A percentile compares a stretch with the other conserved stretches of the same genome.
Conservation (phyloP, 2,329 filamentous ascomycete genomes). For the Ceratocystiopsis minuta region DNA sequence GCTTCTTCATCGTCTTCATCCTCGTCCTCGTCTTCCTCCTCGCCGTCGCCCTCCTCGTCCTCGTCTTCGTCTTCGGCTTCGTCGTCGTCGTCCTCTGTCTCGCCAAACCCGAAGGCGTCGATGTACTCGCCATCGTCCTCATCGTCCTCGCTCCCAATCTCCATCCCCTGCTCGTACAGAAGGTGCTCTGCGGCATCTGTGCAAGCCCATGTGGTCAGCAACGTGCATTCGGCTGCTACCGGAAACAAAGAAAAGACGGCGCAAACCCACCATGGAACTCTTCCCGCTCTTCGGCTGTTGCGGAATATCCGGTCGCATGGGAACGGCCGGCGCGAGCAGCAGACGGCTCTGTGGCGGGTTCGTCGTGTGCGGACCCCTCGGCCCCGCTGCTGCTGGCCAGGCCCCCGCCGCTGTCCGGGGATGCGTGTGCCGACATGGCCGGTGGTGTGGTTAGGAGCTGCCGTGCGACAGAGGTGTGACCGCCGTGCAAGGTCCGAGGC, state of each 20-base stretch:
- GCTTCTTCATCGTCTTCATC: constrained; percentile 11
- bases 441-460: too few species aligned
- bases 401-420: too few species aligned
- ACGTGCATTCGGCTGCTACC: too few species aligned
- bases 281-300: not conserved
- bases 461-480: too few species aligned
- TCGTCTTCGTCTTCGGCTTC: constrained; percentile 11
- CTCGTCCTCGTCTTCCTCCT: constrained; percentile 6
- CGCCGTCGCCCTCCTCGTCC: constrained; percentile 8
- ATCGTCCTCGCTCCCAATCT: constrained; percentile 4
- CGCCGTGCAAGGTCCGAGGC: too few species aligned
- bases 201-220: not conserved
- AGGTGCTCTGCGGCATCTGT: constrained; percentile 7
- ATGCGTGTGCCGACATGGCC: too few species aligned
- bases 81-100: constrained; percentile 8
- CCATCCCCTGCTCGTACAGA: constrained; percentile 5
- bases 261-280: not conserved
- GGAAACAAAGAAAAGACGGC: too few species aligned
- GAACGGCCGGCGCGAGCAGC: too few species aligned
- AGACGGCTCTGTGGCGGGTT: too few species aligned
- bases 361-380: not conserved
- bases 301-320: not conserved
- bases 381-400: too few species aligned
- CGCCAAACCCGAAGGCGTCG: constrained; percentile 3
- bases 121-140: constrained; percentile 7